phyloP scores from a whole-genome alignment of 2,329 filamentous ascomycete genomes.

The Talaromyces albobiverticillius region DNA sequence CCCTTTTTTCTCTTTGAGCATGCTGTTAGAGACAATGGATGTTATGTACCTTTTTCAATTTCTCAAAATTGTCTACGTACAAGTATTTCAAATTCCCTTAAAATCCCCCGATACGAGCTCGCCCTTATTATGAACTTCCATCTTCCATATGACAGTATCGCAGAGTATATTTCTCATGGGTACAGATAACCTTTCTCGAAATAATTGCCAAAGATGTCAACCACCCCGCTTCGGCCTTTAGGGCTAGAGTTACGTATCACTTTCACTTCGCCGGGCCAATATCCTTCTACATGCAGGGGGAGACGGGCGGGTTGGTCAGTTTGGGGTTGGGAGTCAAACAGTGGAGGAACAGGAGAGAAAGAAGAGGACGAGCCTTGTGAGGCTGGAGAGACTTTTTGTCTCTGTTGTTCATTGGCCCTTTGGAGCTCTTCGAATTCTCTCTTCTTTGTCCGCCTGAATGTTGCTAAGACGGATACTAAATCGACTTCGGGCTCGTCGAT shows the following conservation, averaged over 20 bases:
- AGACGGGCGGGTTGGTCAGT: constrained; percentile 20
- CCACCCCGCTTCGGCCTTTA: constrained; percentile 41
- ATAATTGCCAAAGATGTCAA: constrained; percentile 54
- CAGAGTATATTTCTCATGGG: no score
- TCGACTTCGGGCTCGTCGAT: constrained; percentile 38
- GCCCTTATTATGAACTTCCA: no score
- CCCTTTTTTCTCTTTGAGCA: not conserved
- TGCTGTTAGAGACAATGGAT: constrained; percentile 4
- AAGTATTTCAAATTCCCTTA: no score
- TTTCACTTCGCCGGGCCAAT: constrained; percentile 60
- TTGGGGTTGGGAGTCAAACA: constrained; percentile 20
- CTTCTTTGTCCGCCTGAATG: constrained; percentile 54
- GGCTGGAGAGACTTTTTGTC: constrained; percentile 13
- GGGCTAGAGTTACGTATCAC: constrained; percentile 49
- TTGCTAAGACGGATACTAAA: constrained; percentile 52
- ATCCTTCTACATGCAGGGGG: constrained; percentile 50
- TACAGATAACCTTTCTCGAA: constrained; percentile 54
- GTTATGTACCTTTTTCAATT: not conserved
- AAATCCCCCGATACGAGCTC: no score
- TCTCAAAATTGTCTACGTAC: not conserved
- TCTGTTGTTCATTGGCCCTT: constrained; percentile 18
- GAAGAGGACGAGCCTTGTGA: not conserved
- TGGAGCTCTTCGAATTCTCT: constrained; percentile 44
- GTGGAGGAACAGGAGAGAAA: constrained; percentile 4
- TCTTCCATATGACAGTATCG: no score